Base-by-base conservation (phyloP, 2,329 filamentous ascomycete genomes). In the Paradendryphiella salina region DNA sequence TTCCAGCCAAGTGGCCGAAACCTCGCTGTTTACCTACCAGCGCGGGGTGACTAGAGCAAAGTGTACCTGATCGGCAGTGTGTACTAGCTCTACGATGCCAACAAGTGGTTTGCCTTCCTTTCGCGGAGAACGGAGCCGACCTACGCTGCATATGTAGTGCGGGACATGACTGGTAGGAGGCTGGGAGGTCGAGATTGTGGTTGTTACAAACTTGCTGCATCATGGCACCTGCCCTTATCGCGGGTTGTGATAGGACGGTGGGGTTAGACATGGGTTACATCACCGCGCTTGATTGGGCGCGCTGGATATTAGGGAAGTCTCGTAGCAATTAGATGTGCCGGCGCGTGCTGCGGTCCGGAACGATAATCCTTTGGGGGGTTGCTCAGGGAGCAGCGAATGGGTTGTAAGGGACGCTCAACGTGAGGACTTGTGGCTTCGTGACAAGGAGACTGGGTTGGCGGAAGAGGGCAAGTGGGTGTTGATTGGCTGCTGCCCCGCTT, bases 221-320 rank as follows among this genome's bases (percentile, higher is more conserved):
- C 23, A 56, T 50, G 43, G 45, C 58, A 61, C 55, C 61, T 70
- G 66, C 50, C 51, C 64, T 66, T 67, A 68, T 67, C 63, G 54
- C 52, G 39, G 47, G 33, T 36, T 57, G 36, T 59, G 51, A 69
- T 70, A 69, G 65, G 67, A 33, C 32, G 56, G 54, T 50, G 50
- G 17, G 45, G 31, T 55, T 50, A 34, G 31, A 29, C 51, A 47
- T 31, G 37, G 32, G 56, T 60, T 41, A 59, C 57, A 63, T 60
- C 58, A 40, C 41, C 42, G 41, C 53, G 14, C 26, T 42, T 67
- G 58, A 67, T 69, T 67, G 67, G 66, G 41, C 26, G 15, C 10
- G 46, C 28, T 54, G 29, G 33, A 57, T 36, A 58, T 61, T 33
- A 42, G 28, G 29, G 55, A 57, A 59, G 56, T 54, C 46, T 45